phyloP scores from a whole-genome alignment of 1,284 basidiomycete species.

The Anthracocystis panici-leucophaei region DNA sequence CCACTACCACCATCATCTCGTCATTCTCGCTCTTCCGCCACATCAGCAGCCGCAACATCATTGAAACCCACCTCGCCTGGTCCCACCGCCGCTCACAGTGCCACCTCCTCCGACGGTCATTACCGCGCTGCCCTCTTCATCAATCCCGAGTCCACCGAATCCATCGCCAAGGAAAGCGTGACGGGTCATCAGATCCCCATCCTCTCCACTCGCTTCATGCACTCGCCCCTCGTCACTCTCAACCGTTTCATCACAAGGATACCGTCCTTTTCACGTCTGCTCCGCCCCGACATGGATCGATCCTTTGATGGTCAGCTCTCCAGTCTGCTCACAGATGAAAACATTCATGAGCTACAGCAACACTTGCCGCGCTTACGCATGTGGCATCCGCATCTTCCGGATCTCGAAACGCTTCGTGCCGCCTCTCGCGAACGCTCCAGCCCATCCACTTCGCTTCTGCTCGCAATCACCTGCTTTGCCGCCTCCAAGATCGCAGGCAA shows the following conservation, averaged over 20 bases:
- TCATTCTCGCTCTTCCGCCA: background rate
- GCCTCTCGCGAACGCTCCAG: slow-evolving; percentile 6
- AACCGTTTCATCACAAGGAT: slow-evolving; percentile 33
- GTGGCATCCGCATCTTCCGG: slow-evolving; percentile 39
- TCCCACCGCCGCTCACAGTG: background rate
- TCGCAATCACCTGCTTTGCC: slow-evolving; percentile 29
- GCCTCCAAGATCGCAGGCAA: slow-evolving; percentile 28
- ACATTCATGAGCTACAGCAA: slow-evolving; percentile 16
- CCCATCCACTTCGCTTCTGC: slow-evolving; percentile 24
- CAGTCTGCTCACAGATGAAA: slow-evolving; percentile 23
- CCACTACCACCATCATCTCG: background rate
- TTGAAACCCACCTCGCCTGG: background rate
- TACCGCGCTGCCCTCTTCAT: slow-evolving; percentile 32
- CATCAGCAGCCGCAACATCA: background rate
- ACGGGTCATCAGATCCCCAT: background rate
- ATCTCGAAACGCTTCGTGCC: slow-evolving; percentile 11
- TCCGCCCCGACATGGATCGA: slow-evolving; percentile 22
- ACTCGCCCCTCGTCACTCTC: slow-evolving; percentile 22
- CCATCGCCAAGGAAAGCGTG: background rate
- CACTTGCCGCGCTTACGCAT: slow-evolving; percentile 19
- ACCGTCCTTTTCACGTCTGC: slow-evolving; percentile 19
- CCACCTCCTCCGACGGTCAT: background rate
- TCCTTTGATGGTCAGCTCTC: slow-evolving; percentile 21
- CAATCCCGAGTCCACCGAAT: background rate
- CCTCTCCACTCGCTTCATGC: slow-evolving; percentile 14